Base-by-base conservation (phyloP, 176 grass and related monocot genomes). In the Musa acuminata region DNA sequence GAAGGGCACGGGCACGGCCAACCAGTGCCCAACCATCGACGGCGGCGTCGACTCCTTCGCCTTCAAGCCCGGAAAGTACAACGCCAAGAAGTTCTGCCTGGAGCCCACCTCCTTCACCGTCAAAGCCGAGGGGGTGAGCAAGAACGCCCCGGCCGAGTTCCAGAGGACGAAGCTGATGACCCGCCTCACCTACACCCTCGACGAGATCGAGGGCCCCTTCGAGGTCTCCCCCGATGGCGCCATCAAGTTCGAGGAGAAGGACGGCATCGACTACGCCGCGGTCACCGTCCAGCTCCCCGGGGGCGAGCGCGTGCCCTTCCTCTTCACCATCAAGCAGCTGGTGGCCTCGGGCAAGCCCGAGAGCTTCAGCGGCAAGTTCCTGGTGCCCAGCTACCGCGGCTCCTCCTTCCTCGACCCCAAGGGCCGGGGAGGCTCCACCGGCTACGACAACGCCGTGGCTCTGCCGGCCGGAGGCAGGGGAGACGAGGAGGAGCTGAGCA, bases 331-430 rank as follows among this genome's bases (percentile, higher is more conserved):
- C 68, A 71, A 71, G 68, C 68, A 71, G 68, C 68, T 71, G 29
- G 48, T 71, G 68, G 68, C 68, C 13, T 50, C 68, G 4, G 68
- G 68, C 2, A 71, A 71, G 48, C 68, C 68, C 23, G 48, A 71
- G 68, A 71, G 68, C 68, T 71, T 71, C 68, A 71, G 68, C 68
- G 48, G 68, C 29, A 11, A 71, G 27, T 71, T 71, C 68, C 68
- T 71, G 68, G 43, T 71, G 48, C 68, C 68, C 35, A 50, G 43
- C 68, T 71, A 71, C 68, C 43, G 13, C 1, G 48, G 68, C 12
- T 50, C 68, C 1, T 71, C 68, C 11, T 71, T 71, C 43, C 43
- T 71, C 16, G 68, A 71, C 29, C 27, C 68, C 68, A 71, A 71
- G 68, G 48, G 68, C 0, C 29, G 48, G 27, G 48, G 68, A 9